Conservation (phyloP, 2,329 filamentous ascomycete genomes). For the Aureobasidium sp. region DNA sequence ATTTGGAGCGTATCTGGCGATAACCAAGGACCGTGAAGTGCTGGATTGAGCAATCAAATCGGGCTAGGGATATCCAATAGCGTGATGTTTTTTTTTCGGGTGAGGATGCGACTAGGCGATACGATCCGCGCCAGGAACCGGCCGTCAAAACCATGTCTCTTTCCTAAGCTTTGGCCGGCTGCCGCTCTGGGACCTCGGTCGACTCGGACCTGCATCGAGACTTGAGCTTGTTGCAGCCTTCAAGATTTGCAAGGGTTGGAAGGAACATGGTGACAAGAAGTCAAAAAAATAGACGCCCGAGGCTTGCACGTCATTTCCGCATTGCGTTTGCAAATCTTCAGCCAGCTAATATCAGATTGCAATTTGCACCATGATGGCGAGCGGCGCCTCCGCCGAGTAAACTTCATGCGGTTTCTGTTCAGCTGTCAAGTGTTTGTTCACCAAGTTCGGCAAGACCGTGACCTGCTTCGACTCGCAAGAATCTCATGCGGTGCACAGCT, state of each 20-base stretch:
- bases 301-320: slow-evolving; percentile 12
- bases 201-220: slow-evolving; percentile 11
- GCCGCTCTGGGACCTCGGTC: slow-evolving; percentile 2
- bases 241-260: neutral
- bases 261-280: neutral
- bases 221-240: slow-evolving; percentile 5
- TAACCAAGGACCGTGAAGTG: neutral
- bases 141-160: slow-evolving; percentile 6
- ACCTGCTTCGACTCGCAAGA: neutral
- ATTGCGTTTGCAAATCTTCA: slow-evolving; percentile 1
- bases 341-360: slow-evolving; percentile 3
- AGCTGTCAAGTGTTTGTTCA: slow-evolving; percentile 2
- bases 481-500: neutral
- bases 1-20: neutral
- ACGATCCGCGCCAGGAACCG: neutral
- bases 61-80: neutral
- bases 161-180: neutral
- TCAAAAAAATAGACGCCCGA: neutral
- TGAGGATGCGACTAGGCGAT: neutral
- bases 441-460: slow-evolving; percentile 1
- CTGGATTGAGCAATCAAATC: slow-evolving; percentile 5
- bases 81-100: slow-evolving; percentile 7
- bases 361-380: neutral
- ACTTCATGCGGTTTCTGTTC: slow-evolving; percentile 4
- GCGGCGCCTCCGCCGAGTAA: neutral